Evolutionary conservation across 805 yeast species (phyloP).

Genomic region (Teunomyces barrocoloradensis): DNA sequence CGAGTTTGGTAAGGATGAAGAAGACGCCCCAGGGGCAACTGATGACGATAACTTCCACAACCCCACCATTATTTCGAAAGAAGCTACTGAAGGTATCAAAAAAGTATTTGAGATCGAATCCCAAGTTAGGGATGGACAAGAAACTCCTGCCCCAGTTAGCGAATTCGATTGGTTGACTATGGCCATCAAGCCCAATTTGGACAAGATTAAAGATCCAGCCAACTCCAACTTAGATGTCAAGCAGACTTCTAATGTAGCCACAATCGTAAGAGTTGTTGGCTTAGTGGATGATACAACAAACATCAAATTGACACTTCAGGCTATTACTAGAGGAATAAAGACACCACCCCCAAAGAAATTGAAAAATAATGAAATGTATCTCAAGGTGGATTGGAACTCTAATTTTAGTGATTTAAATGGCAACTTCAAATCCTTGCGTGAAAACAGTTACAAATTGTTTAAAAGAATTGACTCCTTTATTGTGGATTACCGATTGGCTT

Average conservation of each 20-base stretch:
- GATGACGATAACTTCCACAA: constrained; percentile 6
- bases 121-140: constrained; percentile 2
- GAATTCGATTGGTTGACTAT: constrained; percentile 38
- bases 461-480: constrained; percentile 39
- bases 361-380: constrained; percentile 23
- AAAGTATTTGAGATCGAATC: constrained; percentile 14
- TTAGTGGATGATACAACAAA: constrained; percentile 43
- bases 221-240: constrained; percentile 7
- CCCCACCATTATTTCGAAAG: constrained; percentile 25
- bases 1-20: constrained; percentile 25
- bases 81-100: constrained; percentile 31
- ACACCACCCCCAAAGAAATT: constrained; percentile 3
- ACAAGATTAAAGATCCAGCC: constrained; percentile 26
- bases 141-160: constrained; percentile 4
- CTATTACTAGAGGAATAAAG: constrained; percentile 40
- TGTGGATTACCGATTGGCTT: constrained; percentile 35
- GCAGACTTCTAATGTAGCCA: constrained; percentile 24
- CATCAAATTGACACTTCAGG: constrained; percentile 48
- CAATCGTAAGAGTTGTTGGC: constrained; percentile 48
- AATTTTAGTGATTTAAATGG: constrained; percentile 15
- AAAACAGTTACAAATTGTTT: constrained; percentile 22
- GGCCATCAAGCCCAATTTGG: constrained; percentile 34
- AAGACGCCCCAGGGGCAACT: constrained; percentile 9
- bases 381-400: constrained; percentile 25
- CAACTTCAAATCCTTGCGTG: constrained; percentile 18